These are phyloP conservation scores for Emericellopsis atlantica DNA, from an alignment of 2,329 filamentous ascomycete species.

Conservation along the genomic window DNA sequence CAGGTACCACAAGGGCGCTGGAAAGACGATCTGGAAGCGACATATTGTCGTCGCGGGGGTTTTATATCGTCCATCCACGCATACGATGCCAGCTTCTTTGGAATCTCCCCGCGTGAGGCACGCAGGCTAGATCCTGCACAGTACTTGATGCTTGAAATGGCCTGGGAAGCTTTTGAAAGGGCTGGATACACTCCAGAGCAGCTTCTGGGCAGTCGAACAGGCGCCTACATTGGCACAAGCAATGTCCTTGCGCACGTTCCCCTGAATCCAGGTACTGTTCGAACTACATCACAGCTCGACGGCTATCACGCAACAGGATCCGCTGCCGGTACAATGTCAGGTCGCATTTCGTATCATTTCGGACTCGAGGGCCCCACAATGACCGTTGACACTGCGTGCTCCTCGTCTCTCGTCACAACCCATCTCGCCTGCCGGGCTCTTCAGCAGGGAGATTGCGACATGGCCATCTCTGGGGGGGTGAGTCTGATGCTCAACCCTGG, in stretches of 20 bases:
- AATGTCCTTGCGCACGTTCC: constrained; percentile 1
- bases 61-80: constrained; percentile 9
- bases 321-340: constrained; percentile 5
- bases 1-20: constrained; percentile 28
- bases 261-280: not conserved
- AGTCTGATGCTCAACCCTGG: constrained; percentile 7
- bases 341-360: constrained; percentile 11
- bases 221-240: constrained; percentile 31
- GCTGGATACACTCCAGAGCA: constrained; percentile 30
- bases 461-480: constrained; percentile 7
- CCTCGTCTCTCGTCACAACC: constrained; percentile 31
- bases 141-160: constrained; percentile 31
- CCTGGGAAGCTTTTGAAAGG: constrained; percentile 35
- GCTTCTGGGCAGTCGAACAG: constrained; percentile 28
- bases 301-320: constrained; percentile 6
- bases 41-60: constrained; percentile 6
- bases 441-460: constrained; percentile 5
- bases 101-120: constrained; percentile 30
- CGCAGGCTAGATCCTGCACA: constrained; percentile 34
- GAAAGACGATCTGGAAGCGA: constrained; percentile 21
- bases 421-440: constrained; percentile 34
- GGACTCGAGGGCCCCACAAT: constrained; percentile 37
- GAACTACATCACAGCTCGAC: constrained; percentile 3
- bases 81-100: constrained; percentile 33
- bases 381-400: constrained; percentile 36